These are phyloP conservation scores for Macrocystidia cucumis DNA, from an alignment of 1,284 basidiomycete species.

Conservation along the genomic window DNA sequence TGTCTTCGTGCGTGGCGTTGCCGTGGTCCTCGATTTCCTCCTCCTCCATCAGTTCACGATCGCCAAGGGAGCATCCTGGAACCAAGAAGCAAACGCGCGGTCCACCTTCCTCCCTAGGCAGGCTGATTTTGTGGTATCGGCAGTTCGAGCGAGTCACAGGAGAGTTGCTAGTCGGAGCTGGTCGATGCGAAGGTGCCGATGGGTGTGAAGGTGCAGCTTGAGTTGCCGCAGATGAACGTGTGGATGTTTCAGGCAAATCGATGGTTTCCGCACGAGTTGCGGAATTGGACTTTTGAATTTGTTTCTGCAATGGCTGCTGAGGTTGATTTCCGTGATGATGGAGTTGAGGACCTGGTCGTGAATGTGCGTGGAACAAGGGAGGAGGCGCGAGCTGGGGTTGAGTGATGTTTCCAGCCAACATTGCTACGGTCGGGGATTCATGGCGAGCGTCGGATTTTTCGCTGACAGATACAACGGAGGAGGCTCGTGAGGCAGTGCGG, in stretches of 20 bases:
- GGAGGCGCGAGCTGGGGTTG: conserved; percentile 14
- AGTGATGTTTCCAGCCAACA: conserved; percentile 13
- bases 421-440: conserved; percentile 23
- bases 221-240: conserved; percentile 6
- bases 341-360: conserved; percentile 17
- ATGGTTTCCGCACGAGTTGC: conserved; percentile 2
- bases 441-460: conserved; percentile 19
- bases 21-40: conserved; percentile 55
- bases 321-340: conserved; percentile 23
- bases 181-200: conserved; percentile 6
- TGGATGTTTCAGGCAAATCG: conserved; percentile 5
- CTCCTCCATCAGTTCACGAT: conserved; percentile 46
- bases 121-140: conserved; percentile 56
- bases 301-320: conserved; percentile 3
- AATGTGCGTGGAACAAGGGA: conserved; percentile 15
- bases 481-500: conserved; percentile 31
- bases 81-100: conserved; percentile 51
- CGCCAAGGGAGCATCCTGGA: conserved; percentile 55
- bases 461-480: conserved; percentile 39
- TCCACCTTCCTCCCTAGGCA: conserved; percentile 44
- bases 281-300: conserved; percentile 6
- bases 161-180: conserved; percentile 16
- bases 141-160: conserved; percentile 53
- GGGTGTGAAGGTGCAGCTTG: conserved; percentile 9
- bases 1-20: conserved; percentile 41